These are phyloP conservation scores for Chytridium lagenaria DNA, from an alignment of 371 early-diverging fungal species.

Conservation along the genomic window DNA sequence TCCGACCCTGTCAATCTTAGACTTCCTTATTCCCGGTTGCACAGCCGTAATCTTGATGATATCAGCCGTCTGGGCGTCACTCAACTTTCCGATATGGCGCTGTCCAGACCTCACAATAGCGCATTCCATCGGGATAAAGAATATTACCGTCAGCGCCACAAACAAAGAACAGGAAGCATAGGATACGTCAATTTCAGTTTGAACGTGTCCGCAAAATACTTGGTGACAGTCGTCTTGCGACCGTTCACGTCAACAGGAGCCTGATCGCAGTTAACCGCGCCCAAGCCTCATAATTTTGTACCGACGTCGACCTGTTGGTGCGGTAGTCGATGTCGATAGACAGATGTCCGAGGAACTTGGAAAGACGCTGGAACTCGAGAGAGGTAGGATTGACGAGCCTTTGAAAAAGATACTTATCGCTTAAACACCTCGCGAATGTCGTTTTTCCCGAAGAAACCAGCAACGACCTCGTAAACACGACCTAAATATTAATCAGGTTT, in stretches of 20 bases:
- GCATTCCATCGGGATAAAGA: slow-evolving; percentile 51
- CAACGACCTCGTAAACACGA: slow-evolving; percentile 35
- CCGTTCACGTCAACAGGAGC: slow-evolving; percentile 8
- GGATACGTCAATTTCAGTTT: slow-evolving; percentile 45
- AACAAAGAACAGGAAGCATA: slow-evolving; percentile 35
- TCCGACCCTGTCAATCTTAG: slow-evolving; percentile 26
- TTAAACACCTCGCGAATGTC: slow-evolving; percentile 28
- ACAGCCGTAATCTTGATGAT: slow-evolving; percentile 40
- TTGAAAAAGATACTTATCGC: slow-evolving; percentile 7
- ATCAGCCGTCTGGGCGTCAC: slow-evolving; percentile 37
- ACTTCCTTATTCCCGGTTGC: slow-evolving; percentile 26
- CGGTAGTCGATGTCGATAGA: slow-evolving; percentile 43
- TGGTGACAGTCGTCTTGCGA: slow-evolving; percentile 25
- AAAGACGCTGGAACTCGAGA: slow-evolving; percentile 37
- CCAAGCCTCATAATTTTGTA: slow-evolving; percentile 45
- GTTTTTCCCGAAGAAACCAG: slow-evolving; percentile 35
- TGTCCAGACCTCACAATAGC: slow-evolving; percentile 35
- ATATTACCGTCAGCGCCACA: slow-evolving; percentile 34
- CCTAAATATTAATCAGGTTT: slow-evolving; percentile 14
- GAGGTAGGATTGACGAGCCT: slow-evolving; percentile 2
- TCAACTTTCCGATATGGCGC: slow-evolving; percentile 40
- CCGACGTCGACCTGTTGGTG: slow-evolving; percentile 34
- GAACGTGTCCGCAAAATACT: slow-evolving; percentile 39
- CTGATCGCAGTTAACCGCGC: slow-evolving; percentile 31
- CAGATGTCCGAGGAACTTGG: slow-evolving; percentile 41